Base-by-base conservation (phyloP, 192 early-diverging fungal genomes). In the Coemansia sp. region DNA sequence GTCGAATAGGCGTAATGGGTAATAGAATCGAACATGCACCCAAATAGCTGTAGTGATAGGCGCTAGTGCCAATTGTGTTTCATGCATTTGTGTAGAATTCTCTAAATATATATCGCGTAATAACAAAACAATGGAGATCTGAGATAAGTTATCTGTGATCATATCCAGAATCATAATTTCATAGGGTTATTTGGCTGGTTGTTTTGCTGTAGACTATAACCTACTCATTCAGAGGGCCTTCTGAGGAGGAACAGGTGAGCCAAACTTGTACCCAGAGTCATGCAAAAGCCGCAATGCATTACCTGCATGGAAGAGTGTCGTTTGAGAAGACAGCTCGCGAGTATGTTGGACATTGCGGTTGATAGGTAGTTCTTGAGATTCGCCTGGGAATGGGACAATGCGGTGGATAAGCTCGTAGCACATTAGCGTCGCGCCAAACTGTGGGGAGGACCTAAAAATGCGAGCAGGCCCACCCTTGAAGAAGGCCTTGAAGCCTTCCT, bases 391-490 rank as follows among this genome's bases (percentile, higher is more conserved):
- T 5, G 83, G 83, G 9, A 93, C 64, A 31, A 76, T 50, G 49
- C 85, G 84, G 69, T 97, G 92, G 31, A 97, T 81, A 5, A 94
- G 65, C 81, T 98, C 96, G 69, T 94, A 98, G 30, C 87, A 87
- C 73, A 92, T 94, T 31, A 98, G 82, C 0, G 96, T 98, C n/a
- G 92, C 90, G 72, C 94, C 96, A 74, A 96, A 96, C 80, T 98
- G 96, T 18, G 96, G 96, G n/a, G 93, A 94, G 1, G 90, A 92
- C 24, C 96, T 85, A 50, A 96, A 69, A n/a, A 98, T 88, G 62
- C 96, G 86, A 1, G 94, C 93, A 12, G 93, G 83, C 1, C 96
- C 96, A 58, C 96, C 96, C 82, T 96, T 98, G 83, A 96, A 98
- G 76, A 98, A 95, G 10, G 96, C 96, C 60, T 85, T 85, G 69